Conservation (phyloP, 2,329 filamentous ascomycete genomes). For the Chaetomium strumarium region DNA sequence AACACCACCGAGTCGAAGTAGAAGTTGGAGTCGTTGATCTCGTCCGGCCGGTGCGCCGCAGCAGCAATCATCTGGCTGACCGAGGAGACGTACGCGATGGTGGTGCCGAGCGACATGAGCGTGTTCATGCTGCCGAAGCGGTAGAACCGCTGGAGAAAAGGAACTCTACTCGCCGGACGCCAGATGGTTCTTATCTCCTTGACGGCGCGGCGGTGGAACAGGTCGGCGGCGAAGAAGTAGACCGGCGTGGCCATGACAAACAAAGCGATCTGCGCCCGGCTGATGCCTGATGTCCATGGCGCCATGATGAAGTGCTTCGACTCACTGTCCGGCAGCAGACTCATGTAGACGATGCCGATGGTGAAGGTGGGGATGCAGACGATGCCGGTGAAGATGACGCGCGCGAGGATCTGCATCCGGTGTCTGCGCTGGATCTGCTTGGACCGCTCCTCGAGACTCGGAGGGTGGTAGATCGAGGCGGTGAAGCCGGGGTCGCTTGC, state of each 20-base stretch:
- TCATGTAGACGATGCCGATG: conserved; percentile 90
- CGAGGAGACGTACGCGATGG: conserved; percentile 80
- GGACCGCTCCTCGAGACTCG: conserved; percentile 77
- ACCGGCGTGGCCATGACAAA: conserved; percentile 79
- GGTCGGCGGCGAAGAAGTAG: conserved; percentile 79
- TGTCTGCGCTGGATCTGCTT: conserved; percentile 66
- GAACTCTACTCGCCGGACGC: conserved; percentile 67
- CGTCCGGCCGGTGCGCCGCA: conserved; percentile 36
- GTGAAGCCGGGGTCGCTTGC: conserved; percentile 59
- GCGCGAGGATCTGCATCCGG: conserved; percentile 59
- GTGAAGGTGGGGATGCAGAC: conserved; percentile 77
- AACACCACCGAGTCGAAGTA: conserved; percentile 96
- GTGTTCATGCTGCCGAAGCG: conserved; percentile 98
- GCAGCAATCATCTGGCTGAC: conserved; percentile 68
- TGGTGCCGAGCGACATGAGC: conserved; percentile 82
- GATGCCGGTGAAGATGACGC: conserved; percentile 63
- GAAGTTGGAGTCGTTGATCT: conserved; percentile 47
- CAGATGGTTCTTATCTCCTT: conserved; percentile 76
- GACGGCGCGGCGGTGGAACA: conserved; percentile 73
- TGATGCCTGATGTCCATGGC: conserved; percentile 66
- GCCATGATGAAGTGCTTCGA: conserved; percentile 62
- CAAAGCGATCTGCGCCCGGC: conserved; percentile 70
- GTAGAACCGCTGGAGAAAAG: conserved; percentile 70
- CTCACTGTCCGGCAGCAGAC: conserved; percentile 58
- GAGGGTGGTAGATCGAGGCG: conserved; percentile 69